These are phyloP conservation scores for Achaetomiella virescens DNA, from an alignment of 495 filamentous ascomycete species.

Conservation along the genomic window DNA sequence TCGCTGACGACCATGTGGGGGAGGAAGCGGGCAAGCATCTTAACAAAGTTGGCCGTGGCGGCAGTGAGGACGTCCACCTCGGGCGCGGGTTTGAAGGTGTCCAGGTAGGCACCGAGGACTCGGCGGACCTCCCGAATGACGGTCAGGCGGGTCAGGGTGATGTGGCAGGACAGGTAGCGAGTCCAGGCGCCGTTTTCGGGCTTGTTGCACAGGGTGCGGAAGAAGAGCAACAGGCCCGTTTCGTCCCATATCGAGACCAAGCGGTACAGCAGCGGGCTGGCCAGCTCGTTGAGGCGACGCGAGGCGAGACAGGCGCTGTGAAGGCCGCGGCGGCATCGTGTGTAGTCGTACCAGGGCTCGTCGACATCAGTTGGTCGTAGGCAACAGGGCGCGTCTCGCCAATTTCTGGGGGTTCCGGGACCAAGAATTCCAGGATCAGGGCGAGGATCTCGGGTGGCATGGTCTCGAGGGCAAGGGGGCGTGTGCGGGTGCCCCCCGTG, in stretches of 20 bases:
- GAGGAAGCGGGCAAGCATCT: not conserved
- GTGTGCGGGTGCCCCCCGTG: not conserved
- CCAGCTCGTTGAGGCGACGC: slow-evolving; percentile 14
- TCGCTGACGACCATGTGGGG: not conserved
- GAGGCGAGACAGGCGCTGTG: slow-evolving; percentile 22
- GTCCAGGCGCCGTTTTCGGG: slow-evolving; percentile 19
- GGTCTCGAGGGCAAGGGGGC: slow-evolving; percentile 1
- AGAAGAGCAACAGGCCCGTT: slow-evolving; percentile 20
- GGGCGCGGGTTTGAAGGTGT: slow-evolving; percentile 1
- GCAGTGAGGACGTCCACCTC: not conserved
- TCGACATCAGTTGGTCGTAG: slow-evolving; percentile 25
- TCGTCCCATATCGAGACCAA: slow-evolving; percentile 21
- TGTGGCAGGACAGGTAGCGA: slow-evolving; percentile 26
- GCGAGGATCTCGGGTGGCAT: slow-evolving; percentile 25
- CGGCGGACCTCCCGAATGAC: slow-evolving; percentile 23
- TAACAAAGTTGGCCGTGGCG: not conserved
- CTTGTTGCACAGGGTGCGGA: slow-evolving; percentile 25
- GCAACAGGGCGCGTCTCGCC: slow-evolving; percentile 28
- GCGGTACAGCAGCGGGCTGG: slow-evolving; percentile 27
- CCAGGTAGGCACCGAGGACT: slow-evolving; percentile 8
- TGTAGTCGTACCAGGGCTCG: slow-evolving; percentile 32
- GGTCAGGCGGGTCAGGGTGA: slow-evolving; percentile 21
- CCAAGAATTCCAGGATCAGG: slow-evolving; percentile 20
- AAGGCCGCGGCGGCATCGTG: slow-evolving; percentile 25
- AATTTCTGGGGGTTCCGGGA: slow-evolving; percentile 24